phyloP scores from a whole-genome alignment of 2,329 filamentous ascomycete genomes.

The Diaporthe longicolla region DNA sequence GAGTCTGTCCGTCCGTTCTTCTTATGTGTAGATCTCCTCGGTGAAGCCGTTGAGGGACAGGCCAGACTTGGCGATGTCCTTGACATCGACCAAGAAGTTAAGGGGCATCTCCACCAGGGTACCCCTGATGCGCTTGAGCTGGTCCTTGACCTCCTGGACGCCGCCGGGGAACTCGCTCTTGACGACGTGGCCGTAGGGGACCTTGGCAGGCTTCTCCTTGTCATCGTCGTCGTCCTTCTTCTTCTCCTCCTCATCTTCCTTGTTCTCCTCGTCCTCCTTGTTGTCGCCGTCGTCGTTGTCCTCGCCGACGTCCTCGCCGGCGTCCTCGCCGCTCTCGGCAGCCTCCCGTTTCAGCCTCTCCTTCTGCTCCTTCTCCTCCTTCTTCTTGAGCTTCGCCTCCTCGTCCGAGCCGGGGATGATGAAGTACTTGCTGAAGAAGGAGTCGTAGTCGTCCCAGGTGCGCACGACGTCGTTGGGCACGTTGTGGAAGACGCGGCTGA shows the following conservation, averaged over 20 bases:
- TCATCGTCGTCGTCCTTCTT: slow-evolving; percentile 59
- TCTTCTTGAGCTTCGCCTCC: slow-evolving; percentile 55
- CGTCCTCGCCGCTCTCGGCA: slow-evolving; percentile 3
- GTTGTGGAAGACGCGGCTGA: slow-evolving; percentile 84
- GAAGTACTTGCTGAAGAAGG: slow-evolving; percentile 79
- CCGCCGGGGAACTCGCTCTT: slow-evolving; percentile 83
- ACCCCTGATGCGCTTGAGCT: slow-evolving; percentile 76
- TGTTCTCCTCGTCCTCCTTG: slow-evolving; percentile 65
- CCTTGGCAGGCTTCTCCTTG: slow-evolving; percentile 64
- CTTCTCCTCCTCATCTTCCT: slow-evolving; percentile 54
- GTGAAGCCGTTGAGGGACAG: slow-evolving; percentile 80
- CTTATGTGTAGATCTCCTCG: slow-evolving; percentile 77
- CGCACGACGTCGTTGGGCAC: slow-evolving; percentile 78
- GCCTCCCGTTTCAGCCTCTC: slow-evolving; percentile 40
- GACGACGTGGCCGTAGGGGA: slow-evolving; percentile 90
- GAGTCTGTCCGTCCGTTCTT: not conserved
- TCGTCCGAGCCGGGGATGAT: slow-evolving; percentile 64
- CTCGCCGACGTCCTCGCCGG: slow-evolving; percentile 44
- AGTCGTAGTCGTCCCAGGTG: slow-evolving; percentile 81
- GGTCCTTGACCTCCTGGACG: slow-evolving; percentile 79
- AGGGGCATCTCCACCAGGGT: slow-evolving; percentile 92
- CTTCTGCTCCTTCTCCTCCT: slow-evolving; percentile 59
- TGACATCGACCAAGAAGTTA: slow-evolving; percentile 83
- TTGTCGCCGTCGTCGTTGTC: slow-evolving; percentile 56
- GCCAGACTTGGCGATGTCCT: slow-evolving; percentile 89